phyloP scores from a whole-genome alignment of 106 monocot species.

The Triglochin maritima region DNA sequence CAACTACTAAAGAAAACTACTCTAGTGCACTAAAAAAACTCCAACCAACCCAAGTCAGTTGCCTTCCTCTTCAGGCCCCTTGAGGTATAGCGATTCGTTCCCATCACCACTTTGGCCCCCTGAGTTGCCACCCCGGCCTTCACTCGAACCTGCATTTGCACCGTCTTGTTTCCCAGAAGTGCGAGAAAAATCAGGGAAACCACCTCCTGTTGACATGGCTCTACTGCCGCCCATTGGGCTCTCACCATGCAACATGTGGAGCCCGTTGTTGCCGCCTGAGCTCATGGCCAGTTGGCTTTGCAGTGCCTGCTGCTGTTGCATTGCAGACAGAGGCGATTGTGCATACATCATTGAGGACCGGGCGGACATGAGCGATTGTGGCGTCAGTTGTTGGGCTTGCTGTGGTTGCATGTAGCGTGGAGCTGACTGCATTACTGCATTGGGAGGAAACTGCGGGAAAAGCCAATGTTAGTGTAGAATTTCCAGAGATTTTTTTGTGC shows the following conservation, averaged over 20 bases:
- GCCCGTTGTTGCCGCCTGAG: conserved; percentile 37
- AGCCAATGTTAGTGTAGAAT: too few species aligned
- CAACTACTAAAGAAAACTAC: background rate
- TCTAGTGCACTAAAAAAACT: background rate
- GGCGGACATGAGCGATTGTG: conserved; percentile 53
- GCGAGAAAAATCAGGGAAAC: conserved; percentile 48
- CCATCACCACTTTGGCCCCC: conserved; percentile 50
- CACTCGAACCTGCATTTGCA: conserved; percentile 5
- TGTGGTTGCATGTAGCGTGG: conserved; percentile 59
- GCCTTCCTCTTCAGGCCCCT: conserved; percentile 50
- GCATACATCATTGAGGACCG: conserved; percentile 67
- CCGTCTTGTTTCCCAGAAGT: too few species aligned
- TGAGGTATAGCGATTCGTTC: conserved; percentile 44
- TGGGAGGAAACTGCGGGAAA: conserved; percentile 49
- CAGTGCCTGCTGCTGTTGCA: conserved; percentile 49
- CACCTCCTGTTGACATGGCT: conserved; percentile 10
- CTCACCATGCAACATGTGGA: conserved; percentile 65
- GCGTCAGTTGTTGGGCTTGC: conserved; percentile 45
- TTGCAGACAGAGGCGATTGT: conserved; percentile 52
- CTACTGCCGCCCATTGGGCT: conserved; percentile 22
- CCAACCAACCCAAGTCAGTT: conserved; percentile 16
- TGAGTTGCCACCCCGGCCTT: conserved; percentile 38
- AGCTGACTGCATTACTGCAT: conserved; percentile 49
- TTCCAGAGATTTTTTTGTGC: too few species aligned
- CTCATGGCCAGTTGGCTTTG: conserved; percentile 55